Evolutionary conservation across 148 eudicot genomes (phyloP), one percentile per base, ranked within the genome.

Genomic region (Salicornia ramosissima): DNA sequence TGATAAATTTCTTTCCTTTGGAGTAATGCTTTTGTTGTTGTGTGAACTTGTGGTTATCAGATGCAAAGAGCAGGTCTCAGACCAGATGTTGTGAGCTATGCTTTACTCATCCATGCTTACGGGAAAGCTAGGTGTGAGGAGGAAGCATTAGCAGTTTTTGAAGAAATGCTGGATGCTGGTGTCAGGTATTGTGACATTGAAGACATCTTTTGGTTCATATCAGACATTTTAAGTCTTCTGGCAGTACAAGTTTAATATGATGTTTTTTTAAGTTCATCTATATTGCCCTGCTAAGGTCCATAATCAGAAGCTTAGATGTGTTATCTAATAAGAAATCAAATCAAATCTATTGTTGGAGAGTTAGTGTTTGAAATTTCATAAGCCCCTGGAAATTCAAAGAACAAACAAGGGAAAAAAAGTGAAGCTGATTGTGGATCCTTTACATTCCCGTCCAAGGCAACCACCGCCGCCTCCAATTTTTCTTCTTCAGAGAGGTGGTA

Each of bases 141-240:
- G 71, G 98, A 93, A 84, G 96, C 98, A 15, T 79, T 88, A 71
- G 96, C 96, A 63, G 96, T 93, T 67, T 93, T 93, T 80, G 96
- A 93, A 78, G 96, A 93, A 82, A 93, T 93, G 98, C 85, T 93
- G 66, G 98, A 93, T 88, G 98, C 98, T 75, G 95, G 96, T 81
- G 96, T 93, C 78, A 90, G 94, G 98, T 90, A 68, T 70, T 69
- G 60, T 28, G 67, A 43, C 72, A 56, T 34, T 64, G 40, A 26
- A 39, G 33, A 39, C 16, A 40, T 64, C 57, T 31, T 58, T 31
- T 78, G 53, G 11, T 11, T n/a, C n/a, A n/a, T n/a, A n/a, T n/a
- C n/a, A n/a, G n/a, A n/a, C n/a, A n/a, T n/a, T n/a, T n/a, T n/a
- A n/a, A n/a, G n/a, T n/a, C n/a, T n/a, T n/a, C n/a, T n/a, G n/a